Evolutionary conservation across 768 basidiomycete genomes (phyloP).

Genomic region (Mycena kentingensis): DNA sequence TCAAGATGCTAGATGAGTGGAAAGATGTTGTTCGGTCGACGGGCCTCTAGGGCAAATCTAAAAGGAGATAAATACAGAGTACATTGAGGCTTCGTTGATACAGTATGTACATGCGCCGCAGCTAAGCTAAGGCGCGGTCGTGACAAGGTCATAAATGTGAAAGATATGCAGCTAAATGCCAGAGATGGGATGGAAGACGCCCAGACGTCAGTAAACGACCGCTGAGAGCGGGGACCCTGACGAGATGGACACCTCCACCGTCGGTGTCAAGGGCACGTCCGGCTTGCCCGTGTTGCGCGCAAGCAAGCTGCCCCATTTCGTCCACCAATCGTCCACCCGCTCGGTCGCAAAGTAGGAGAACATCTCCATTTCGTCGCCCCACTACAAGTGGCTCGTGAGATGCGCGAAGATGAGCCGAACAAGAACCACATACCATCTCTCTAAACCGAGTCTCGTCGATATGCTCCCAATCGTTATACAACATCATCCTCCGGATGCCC

Average conservation of each 20-base stretch:
- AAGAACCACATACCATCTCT: constrained; percentile 28
- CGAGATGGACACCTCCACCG: constrained; percentile 27
- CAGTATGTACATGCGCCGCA: neutral
- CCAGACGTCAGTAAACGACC: neutral
- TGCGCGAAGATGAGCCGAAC: neutral
- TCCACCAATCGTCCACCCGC: constrained; percentile 66
- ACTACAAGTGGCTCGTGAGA: constrained; percentile 21
- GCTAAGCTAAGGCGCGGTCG: too few relatives aligned
- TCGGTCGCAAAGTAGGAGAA: constrained; percentile 56
- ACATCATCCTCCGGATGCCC: constrained; percentile 38
- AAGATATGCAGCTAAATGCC: too few relatives aligned
- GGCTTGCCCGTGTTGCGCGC: constrained; percentile 25
- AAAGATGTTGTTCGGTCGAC: constrained; percentile 21
- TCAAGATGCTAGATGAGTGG: constrained; percentile 33
- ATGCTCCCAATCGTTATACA: constrained; percentile 37
- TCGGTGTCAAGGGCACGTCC: constrained; percentile 13
- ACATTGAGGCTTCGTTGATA: too few relatives aligned
- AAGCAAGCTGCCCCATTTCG: constrained; percentile 44
- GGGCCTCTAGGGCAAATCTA: neutral
- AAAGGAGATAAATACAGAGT: constrained; percentile 1
- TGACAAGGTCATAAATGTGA: too few relatives aligned
- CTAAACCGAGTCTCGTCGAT: constrained; percentile 50
- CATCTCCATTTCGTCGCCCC: constrained; percentile 54
- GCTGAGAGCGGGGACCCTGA: neutral
- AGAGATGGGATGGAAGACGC: too few relatives aligned